These are phyloP conservation scores for Blastomyces parvus DNA, from an alignment of 2,329 filamentous ascomycete species.

Conservation along the genomic window DNA sequence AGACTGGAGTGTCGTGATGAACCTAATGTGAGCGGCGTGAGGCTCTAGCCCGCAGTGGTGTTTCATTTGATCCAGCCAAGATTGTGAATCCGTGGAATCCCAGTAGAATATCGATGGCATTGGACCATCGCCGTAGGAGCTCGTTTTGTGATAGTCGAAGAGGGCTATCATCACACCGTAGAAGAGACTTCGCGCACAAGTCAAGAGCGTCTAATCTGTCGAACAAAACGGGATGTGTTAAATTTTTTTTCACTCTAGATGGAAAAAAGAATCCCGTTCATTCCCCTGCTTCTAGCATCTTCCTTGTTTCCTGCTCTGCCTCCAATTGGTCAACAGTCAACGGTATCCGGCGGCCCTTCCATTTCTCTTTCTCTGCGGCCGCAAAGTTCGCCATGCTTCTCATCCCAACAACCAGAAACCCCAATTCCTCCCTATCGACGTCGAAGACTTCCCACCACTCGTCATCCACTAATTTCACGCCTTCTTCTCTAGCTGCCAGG, in stretches of 20 bases:
- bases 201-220: background rate
- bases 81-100: background rate
- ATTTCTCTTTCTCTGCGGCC: constrained; percentile 48
- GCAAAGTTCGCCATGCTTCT: constrained; percentile 66
- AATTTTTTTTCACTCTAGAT: background rate
- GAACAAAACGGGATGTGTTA: background rate
- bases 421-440: constrained; percentile 85
- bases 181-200: background rate
- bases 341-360: constrained; percentile 46
- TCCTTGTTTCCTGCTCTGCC: constrained; percentile 48
- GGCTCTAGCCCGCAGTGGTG: background rate
- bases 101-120: too few relatives aligned
- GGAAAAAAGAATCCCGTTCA: constrained; percentile 18
- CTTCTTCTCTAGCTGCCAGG: constrained; percentile 68
- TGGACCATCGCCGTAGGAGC: background rate
- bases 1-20: background rate
- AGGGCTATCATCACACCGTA: background rate
- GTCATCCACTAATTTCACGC: constrained; percentile 66
- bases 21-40: background rate
- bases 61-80: background rate
- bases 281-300: constrained; percentile 34
- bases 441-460: constrained; percentile 99
- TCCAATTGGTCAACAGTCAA: constrained; percentile 51
- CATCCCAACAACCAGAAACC: constrained; percentile 82
- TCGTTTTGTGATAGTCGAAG: background rate